phyloP scores from a whole-genome alignment of 768 basidiomycete genomes.

The Lepiota brunneoincarnata region DNA sequence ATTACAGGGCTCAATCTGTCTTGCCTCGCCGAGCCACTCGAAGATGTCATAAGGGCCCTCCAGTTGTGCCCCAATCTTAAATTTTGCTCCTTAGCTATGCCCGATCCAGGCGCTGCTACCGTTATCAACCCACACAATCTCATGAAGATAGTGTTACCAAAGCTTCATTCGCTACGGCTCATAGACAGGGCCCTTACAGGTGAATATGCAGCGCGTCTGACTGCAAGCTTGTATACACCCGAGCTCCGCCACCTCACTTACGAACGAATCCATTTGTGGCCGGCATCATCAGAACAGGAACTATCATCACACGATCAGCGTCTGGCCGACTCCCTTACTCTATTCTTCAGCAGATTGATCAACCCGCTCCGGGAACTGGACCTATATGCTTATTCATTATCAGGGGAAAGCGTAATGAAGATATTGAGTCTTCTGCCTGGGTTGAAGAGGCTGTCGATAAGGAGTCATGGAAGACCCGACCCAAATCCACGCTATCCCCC shows the following conservation, averaged over 20 bases:
- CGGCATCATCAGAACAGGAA: not conserved
- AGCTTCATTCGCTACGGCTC: not conserved
- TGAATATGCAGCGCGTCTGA: not conserved
- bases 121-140: not conserved
- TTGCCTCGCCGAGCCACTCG: not conserved
- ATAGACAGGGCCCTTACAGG: not conserved
- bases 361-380: constrained; percentile 1
- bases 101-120: not conserved
- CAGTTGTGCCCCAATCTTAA: constrained; percentile 2
- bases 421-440: not conserved
- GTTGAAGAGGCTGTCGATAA: constrained; percentile 6
- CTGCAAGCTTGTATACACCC: not conserved
- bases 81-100: not conserved
- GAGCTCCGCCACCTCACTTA: constrained; percentile 4
- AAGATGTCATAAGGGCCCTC: not conserved
- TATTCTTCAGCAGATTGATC: not conserved
- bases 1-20: not conserved
- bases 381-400: not conserved
- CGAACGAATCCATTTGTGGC: not conserved
- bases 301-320: not conserved
- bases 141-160: not conserved
- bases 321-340: not conserved
- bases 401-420: not conserved
- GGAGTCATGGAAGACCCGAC: not conserved
- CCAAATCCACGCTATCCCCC: not conserved